phyloP scores from a whole-genome alignment of 345 rosid genomes.

The Dovyalis caffra region DNA sequence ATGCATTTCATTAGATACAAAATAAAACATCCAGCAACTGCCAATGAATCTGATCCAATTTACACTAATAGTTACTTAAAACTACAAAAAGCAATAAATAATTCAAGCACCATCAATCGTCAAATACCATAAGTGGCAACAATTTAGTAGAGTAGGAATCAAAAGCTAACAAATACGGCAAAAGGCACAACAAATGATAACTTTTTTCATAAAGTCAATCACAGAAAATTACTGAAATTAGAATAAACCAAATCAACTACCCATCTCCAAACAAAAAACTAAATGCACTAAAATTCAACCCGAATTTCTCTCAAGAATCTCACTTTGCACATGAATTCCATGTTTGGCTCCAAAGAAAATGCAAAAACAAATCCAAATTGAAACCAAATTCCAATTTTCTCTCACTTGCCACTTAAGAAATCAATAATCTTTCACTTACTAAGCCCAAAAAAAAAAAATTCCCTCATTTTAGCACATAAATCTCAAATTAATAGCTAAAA shows the following conservation, averaged over 20 bases:
- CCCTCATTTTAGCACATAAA: not conserved
- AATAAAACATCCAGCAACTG: not conserved
- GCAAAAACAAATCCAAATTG: not conserved
- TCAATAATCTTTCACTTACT: not conserved
- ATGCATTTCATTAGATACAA: not conserved
- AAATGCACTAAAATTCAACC: constrained; percentile 2
- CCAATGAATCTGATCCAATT: not conserved
- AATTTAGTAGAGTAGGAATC: not conserved
- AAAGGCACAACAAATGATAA: not conserved
- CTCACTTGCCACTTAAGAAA: not conserved
- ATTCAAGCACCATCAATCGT: not conserved
- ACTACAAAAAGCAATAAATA: not conserved
- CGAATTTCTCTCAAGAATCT: not conserved
- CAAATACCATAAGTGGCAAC: not conserved
- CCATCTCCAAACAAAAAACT: too few relatives aligned
- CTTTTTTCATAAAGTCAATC: not conserved
- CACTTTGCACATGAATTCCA: not conserved
- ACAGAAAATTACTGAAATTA: not conserved
- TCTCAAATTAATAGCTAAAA: not conserved
- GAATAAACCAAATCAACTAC: not conserved
- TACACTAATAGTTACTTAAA: not conserved
- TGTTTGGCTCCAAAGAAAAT: not conserved
- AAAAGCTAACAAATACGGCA: not conserved
- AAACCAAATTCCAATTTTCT: not conserved
- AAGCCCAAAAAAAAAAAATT: not conserved